Percentiles rank a stretch among this genome's conserved stretches.
Conservation (phyloP, 805 yeast genomes). For the Wickerhamiella kazuoi region DNA sequence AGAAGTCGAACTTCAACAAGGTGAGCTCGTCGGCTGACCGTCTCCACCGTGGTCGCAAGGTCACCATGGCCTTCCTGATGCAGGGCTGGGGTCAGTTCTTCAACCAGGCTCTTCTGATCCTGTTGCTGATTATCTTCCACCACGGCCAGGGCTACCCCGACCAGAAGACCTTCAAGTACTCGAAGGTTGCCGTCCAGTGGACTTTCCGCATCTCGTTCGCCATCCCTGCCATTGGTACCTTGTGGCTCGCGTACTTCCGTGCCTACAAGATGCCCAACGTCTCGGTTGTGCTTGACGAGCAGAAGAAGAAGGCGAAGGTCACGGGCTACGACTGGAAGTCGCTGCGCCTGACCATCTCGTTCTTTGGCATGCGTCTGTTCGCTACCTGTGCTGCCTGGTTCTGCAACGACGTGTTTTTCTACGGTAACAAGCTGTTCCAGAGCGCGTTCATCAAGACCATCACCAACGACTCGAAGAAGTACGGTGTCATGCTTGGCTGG, state of each 20-base stretch:
- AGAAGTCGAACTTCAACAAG: constrained; percentile 29
- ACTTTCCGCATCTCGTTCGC: constrained; percentile 24
- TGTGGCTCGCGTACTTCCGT: constrained; percentile 24
- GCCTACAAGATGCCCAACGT: constrained; percentile 22
- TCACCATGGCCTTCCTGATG: constrained; percentile 20
- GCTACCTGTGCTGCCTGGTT: constrained; percentile 48
- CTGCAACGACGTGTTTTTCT: constrained; percentile 44
- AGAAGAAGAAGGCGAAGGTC: constrained; percentile 19
- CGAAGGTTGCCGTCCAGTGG: constrained; percentile 23
- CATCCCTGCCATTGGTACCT: constrained; percentile 23
- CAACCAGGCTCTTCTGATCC: constrained; percentile 18
- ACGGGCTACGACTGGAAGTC: constrained; percentile 23
- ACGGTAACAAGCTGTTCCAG: constrained; percentile 44
- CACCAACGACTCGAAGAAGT: constrained; percentile 20
- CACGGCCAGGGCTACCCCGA: constrained; percentile 16
- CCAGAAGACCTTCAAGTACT: constrained; percentile 12
- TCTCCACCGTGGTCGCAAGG: constrained; percentile 25
- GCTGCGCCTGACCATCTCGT: constrained; percentile 14
- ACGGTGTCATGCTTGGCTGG: constrained; percentile 37
- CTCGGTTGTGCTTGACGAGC: constrained; percentile 16
- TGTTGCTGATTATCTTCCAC: constrained; percentile 17
- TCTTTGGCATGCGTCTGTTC: constrained; percentile 24
- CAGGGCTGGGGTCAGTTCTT: constrained; percentile 22
- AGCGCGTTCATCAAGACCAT: constrained; percentile 26
- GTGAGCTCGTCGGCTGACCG: constrained; percentile 20